phyloP scores from a whole-genome alignment of 306 rosid species.

The Trifolium fragiferum region DNA sequence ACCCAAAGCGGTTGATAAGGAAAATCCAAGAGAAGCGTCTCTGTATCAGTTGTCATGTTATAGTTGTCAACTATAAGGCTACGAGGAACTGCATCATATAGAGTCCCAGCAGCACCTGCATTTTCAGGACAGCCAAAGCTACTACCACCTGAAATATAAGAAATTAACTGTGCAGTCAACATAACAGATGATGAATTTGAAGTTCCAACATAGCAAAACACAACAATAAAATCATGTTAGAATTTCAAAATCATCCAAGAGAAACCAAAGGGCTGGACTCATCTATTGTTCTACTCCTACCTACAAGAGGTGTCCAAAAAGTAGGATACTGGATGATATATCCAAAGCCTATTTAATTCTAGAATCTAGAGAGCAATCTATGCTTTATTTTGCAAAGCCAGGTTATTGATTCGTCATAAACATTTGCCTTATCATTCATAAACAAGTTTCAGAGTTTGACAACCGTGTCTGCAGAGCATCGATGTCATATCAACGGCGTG shows the following conservation, averaged over 20 bases:
- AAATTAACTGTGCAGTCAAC: conserved; percentile 38
- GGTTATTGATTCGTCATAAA: conserved; percentile 13
- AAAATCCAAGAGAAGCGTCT: conserved; percentile 94
- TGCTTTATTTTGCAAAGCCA: conserved; percentile 15
- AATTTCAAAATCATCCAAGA: conserved; percentile 33
- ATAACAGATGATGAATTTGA: conserved; percentile 30
- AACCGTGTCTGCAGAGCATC: too few relatives aligned
- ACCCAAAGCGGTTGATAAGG: conserved; percentile 97
- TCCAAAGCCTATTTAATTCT: conserved; percentile 31
- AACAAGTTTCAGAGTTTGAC: neutral
- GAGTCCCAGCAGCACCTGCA: conserved; percentile 97
- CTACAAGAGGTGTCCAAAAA: conserved; percentile 3
- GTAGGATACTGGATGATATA: neutral
- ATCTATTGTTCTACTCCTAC: conserved; percentile 9
- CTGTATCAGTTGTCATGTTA: conserved; percentile 87
- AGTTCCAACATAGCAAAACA: conserved; percentile 22
- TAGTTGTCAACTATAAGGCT: conserved; percentile 80
- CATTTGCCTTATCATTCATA: conserved; percentile 22
- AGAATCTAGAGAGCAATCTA: conserved; percentile 20
- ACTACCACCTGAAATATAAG: conserved; percentile 74
- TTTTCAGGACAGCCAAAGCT: conserved; percentile 85
- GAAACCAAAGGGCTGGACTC: neutral
- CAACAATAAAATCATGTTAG: conserved; percentile 3
- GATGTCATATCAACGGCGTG: too few relatives aligned
- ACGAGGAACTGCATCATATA: conserved; percentile 94